Evolutionary conservation across 805 yeast species (phyloP).

Genomic region (Isabelozyma heimii): DNA sequence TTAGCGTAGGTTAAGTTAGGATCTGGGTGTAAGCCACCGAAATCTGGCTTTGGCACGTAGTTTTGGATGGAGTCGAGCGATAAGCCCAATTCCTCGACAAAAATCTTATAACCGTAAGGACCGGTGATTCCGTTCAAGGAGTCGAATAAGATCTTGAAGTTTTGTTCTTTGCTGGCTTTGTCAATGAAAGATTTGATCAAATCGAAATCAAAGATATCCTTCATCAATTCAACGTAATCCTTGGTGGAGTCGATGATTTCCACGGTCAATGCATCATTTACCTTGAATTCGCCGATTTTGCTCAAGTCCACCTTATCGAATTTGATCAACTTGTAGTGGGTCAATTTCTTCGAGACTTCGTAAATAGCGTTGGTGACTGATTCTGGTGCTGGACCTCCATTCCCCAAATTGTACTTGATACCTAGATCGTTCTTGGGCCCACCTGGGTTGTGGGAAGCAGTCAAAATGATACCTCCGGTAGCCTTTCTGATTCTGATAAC

Average conservation of each 20-base stretch:
- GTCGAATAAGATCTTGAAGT: constrained; percentile 79
- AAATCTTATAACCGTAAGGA: constrained; percentile 86
- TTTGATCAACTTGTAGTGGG: constrained; percentile 55
- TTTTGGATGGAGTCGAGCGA: constrained; percentile 73
- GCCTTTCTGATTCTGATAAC: constrained; percentile 71
- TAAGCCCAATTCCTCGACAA: constrained; percentile 80
- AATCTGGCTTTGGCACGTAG: constrained; percentile 77
- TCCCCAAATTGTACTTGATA: constrained; percentile 88
- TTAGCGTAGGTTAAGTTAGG: constrained; percentile 95
- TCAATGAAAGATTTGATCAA: constrained; percentile 70
- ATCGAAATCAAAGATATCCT: constrained; percentile 82
- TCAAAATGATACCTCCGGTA: constrained; percentile 93
- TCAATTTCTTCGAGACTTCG: constrained; percentile 59
- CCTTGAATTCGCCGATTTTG: constrained; percentile 48
- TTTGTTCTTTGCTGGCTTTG: constrained; percentile 43
- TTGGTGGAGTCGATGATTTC: constrained; percentile 81
- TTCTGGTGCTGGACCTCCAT: constrained; percentile 99
- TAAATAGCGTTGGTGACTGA: constrained; percentile 84
- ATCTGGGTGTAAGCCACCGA: constrained; percentile 97
- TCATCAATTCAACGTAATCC: constrained; percentile 76
- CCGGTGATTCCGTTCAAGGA: constrained; percentile 96
- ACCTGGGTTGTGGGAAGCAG: constrained; percentile 98
- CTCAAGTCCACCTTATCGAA: constrained; percentile 66
- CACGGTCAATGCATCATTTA: constrained; percentile 59
- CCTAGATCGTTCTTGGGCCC: constrained; percentile 92